Evolutionary conservation across 1,139 yeast genomes (phyloP), one percentile per base, ranked within the genome.

Genomic region (Candida tunisiensis): DNA sequence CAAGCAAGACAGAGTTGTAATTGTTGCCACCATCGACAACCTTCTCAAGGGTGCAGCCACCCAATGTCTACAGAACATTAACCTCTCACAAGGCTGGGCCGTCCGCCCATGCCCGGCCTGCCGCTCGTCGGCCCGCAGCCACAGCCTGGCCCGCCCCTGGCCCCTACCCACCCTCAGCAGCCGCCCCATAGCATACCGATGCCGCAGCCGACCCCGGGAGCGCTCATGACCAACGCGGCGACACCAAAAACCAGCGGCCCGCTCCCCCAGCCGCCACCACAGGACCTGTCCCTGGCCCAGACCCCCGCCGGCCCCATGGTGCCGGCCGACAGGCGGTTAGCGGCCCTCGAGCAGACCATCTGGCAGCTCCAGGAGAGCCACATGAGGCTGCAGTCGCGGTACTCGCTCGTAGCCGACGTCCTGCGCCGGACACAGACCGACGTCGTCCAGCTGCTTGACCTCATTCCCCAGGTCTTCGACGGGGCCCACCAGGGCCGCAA

Each of bases 21-120:
- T 88, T 30, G 91, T 85, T 30, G 93, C 94, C 14, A 83, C 95
- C 9, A 88, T 88, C 43, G 99, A 91, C 51, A 88, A 88, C 53
- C 62, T 88, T 47, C 67, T 88, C 47, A 88, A 88, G 62, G 99
- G 99, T 38, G 99, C 99, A 27, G 93, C 96, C 30, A 88, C 99
- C 15, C 99, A 85, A 58, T 88, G 96, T 55, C 57, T 88, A 53
- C 99, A 88, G 57, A 88, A 88, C 60, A 78, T 88, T 51, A 88
- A 88, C 55, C 65, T 88, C 53, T 77, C 82, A 6, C 58, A 78
- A 58, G 88, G 88, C 15, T 88, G 82, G 53, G 85, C 80, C 29
- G 98, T n/a, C n/a, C n/a, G n/a, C n/a, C n/a, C n/a, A n/a, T n/a
- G n/a, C n/a, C n/a, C n/a, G n/a, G n/a, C n/a, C n/a, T n/a, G n/a